Evolutionary conservation across 805 yeast species (phyloP).

Genomic region (Lachancea fermentati): DNA sequence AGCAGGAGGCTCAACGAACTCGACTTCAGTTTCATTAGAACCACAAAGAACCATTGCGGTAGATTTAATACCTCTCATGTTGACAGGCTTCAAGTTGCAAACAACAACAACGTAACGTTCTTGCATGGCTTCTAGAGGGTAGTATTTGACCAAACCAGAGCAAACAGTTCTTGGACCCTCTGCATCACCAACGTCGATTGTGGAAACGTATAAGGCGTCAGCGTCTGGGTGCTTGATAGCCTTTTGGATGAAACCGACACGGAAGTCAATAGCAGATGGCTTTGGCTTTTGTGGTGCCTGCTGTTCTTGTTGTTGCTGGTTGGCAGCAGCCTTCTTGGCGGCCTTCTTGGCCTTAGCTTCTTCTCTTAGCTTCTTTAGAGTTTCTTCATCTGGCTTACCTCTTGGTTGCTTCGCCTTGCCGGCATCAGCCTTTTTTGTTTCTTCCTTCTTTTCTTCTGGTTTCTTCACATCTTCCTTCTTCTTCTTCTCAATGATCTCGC

Average conservation of each 20-base stretch:
- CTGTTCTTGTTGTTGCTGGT: slow-evolving; percentile 34
- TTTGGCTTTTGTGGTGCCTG: slow-evolving; percentile 53
- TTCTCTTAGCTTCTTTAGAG: slow-evolving; percentile 42
- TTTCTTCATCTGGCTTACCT: slow-evolving; percentile 46
- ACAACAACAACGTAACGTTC: slow-evolving; percentile 83
- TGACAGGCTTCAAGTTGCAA: slow-evolving; percentile 95
- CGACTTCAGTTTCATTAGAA: slow-evolving; percentile 68
- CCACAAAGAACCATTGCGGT: slow-evolving; percentile 97
- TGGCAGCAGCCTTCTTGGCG: slow-evolving; percentile 52
- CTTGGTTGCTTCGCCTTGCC: slow-evolving; percentile 31
- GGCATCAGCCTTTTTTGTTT: slow-evolving; percentile 16
- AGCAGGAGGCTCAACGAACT: slow-evolving; percentile 90
- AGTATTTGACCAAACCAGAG: slow-evolving; percentile 88
- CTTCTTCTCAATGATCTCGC: slow-evolving; percentile 59
- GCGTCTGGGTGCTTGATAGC: slow-evolving; percentile 98
- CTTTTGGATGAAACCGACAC: slow-evolving; percentile 95
- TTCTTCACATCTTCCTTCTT: slow-evolving; percentile 42
- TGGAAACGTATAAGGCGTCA: slow-evolving; percentile 91
- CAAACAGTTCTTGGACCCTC: slow-evolving; percentile 98
- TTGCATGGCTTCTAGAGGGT: slow-evolving; percentile 93
- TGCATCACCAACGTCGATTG: slow-evolving; percentile 93
- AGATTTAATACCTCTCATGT: slow-evolving; percentile 96
- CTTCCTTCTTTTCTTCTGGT: slow-evolving; percentile 16
- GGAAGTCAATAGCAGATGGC: slow-evolving; percentile 84
- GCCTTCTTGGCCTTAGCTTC: slow-evolving; percentile 57